Evolutionary conservation across 2,329 filamentous ascomycete genomes (phyloP).

Genomic region (Aureobasidium sp.): DNA sequence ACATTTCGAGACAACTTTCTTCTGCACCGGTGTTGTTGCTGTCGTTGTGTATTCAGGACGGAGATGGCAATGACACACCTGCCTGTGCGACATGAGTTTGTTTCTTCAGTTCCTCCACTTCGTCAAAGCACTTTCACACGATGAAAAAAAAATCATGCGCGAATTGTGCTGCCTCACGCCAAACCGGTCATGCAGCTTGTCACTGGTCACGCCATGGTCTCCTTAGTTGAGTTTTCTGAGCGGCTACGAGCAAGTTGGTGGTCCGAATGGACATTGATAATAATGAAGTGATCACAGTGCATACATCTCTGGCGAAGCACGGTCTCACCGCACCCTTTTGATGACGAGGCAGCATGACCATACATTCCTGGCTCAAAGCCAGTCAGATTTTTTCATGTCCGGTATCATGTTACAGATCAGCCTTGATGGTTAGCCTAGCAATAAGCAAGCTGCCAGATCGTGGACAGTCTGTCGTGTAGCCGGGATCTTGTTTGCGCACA

Average conservation of each 20-base stretch:
- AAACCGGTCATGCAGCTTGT: conserved; percentile 14
- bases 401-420: conserved; percentile 10
- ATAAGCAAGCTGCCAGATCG: conserved; percentile 5
- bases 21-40: conserved; percentile 1
- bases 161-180: conserved; percentile 11
- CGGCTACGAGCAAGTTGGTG: conserved; percentile 6
- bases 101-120: background rate
- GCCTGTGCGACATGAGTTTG: conserved; percentile 9
- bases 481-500: conserved; percentile 9
- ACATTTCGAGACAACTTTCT: background rate
- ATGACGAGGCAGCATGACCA: conserved; percentile 14
- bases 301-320: conserved; percentile 4
- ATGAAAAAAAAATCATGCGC: conserved; percentile 3
- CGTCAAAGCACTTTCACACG: background rate
- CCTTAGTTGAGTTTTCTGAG: conserved; percentile 4
- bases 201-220: conserved; percentile 15
- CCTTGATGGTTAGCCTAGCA: background rate
- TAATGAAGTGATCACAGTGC: conserved; percentile 10
- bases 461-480: conserved; percentile 5
- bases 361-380: background rate
- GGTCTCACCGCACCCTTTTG: conserved; percentile 10
- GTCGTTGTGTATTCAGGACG: background rate
- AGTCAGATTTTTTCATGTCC: background rate
- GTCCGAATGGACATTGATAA: background rate
- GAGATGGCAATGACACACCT: background rate